A percentile compares a stretch with the other conserved stretches of the same genome.
These are phyloP conservation scores for Ophiostoma populinum DNA, from an alignment of 2,329 filamentous ascomycete species.

Conservation along the genomic window DNA sequence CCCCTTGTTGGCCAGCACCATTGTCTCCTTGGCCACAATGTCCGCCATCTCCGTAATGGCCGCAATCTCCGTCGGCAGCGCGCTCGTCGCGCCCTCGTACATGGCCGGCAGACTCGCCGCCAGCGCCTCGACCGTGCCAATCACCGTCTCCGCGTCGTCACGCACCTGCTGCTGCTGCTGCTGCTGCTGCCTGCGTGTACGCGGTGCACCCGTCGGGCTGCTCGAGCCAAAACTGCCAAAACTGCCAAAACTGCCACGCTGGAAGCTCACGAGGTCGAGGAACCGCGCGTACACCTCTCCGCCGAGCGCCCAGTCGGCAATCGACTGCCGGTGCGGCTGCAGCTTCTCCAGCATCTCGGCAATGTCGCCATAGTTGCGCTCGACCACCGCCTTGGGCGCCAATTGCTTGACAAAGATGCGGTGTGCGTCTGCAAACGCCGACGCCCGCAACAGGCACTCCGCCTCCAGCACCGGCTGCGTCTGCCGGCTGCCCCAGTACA, in stretches of 20 bases:
- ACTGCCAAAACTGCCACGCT: constrained; percentile 27
- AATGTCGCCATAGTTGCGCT: constrained; percentile 51
- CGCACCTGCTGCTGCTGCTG: constrained; percentile 10
- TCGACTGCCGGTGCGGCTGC: constrained; percentile 37
- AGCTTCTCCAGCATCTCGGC: constrained; percentile 51
- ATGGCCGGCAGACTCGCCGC: constrained; percentile 38
- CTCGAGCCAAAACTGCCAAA: too few relatives aligned
- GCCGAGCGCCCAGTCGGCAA: constrained; percentile 60
- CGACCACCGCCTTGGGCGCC: constrained; percentile 66
- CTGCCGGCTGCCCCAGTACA: constrained; percentile 59
- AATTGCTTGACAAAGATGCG: constrained; percentile 65
- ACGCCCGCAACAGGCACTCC: constrained; percentile 61
- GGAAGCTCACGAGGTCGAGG: constrained; percentile 29
- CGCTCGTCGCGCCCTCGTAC: constrained; percentile 23
- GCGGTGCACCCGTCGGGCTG: constrained; percentile 1
- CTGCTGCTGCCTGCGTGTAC: constrained; percentile 10
- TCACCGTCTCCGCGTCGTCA: constrained; percentile 9
- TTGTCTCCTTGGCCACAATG: constrained; percentile 49
- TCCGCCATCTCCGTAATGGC: constrained; percentile 71
- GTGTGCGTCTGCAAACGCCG: constrained; percentile 66
- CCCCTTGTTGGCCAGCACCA: constrained; percentile 35
- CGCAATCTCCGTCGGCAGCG: constrained; percentile 40
- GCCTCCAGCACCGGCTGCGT: constrained; percentile 57
- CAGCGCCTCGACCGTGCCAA: constrained; percentile 35
- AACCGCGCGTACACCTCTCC: constrained; percentile 62